Evolutionary conservation across 208 protist genomes (phyloP), one percentile per base, ranked within the genome.

Genomic region (Leishmania braziliensis): DNA sequence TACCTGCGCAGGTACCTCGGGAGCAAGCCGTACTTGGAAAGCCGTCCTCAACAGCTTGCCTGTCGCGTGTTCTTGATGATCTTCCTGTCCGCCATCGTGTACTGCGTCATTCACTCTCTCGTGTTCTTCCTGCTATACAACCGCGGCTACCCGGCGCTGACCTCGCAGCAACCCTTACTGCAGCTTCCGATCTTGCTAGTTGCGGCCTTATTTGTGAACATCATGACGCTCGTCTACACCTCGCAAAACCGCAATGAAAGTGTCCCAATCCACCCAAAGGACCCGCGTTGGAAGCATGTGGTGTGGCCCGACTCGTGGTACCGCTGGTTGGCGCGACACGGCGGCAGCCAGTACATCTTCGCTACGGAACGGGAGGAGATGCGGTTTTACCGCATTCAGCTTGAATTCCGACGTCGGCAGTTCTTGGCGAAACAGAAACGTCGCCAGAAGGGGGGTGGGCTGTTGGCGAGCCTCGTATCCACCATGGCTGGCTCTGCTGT

Each of bases 281-380:
- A 97, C 75, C 72, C 84, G n/a, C 88, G 92, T 12, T 98, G 95
- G 94, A 95, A 94, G 87, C 74, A 81, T 62, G 93, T 97, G 85
- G 89, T 96, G 73, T 98, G 95, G 95, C 93, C 91, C 4, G 86
- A 96, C 79, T 82, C 83, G 75, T 98, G 94, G 93, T 95, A 97
- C 73, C 86, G 85, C 54, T 98, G 94, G 93, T 80, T 98, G 51
- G 82, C 83, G 46, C 89, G 89, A 20, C 95, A 97, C 79, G 95
- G 95, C 53, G 93, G 94, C n/a, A 95, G 92, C 39, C 93, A 96
- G 87, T 98, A 98, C 85, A 92, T 98, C 86, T 98, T 98, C 78
- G 68, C 77, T 68, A 92, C 82, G 10, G 92, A 97, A 43, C 77
- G 58, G 2, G 92, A 97, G 80, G 94, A 98, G 81, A 86, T 78